A percentile compares a stretch with the other conserved stretches of the same genome.
Evolutionary conservation across 116 monocot genomes (phyloP).

Genomic region (Zostera marina): DNA sequence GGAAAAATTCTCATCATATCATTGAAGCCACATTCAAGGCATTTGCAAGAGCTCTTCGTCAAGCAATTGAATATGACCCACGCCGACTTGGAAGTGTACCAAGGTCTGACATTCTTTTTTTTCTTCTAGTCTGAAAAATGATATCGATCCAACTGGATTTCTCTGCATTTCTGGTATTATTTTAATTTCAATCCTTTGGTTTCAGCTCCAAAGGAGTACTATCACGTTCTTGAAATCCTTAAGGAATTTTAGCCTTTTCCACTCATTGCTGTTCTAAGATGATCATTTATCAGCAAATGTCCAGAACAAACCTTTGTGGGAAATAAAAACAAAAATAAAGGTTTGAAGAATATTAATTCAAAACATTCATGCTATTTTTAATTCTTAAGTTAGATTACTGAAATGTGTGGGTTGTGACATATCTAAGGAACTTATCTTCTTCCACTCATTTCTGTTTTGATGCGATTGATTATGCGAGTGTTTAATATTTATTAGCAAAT

Average conservation of each 20-base stretch:
- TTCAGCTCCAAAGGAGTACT: conserved; percentile 55
- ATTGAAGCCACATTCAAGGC: conserved; percentile 98
- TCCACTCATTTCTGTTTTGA: too few species aligned
- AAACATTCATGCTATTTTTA: too few species aligned
- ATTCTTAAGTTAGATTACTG: too few species aligned
- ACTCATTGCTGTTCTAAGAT: too few species aligned
- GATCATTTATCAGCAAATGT: too few species aligned
- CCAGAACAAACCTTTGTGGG: too few species aligned
- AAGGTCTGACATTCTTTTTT: conserved; percentile 31
- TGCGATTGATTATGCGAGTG: too few species aligned
- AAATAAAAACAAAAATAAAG: too few species aligned
- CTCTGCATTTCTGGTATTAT: background rate
- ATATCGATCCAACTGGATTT: background rate
- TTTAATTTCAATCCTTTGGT: background rate
- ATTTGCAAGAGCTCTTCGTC: conserved; percentile 94
- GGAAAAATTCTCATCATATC: conserved; percentile 85
- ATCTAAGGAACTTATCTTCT: too few species aligned
- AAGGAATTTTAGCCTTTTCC: background rate
- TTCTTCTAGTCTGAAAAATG: background rate
- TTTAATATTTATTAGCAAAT: too few species aligned
- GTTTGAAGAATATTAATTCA: too few species aligned
- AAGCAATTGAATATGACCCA: conserved; percentile 71
- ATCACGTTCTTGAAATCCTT: conserved; percentile 24
- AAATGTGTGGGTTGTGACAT: too few species aligned
- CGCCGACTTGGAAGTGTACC: conserved; percentile 62